Conservation (phyloP, 2,329 filamentous ascomycete genomes). For the Microcyclosporella mali region DNA sequence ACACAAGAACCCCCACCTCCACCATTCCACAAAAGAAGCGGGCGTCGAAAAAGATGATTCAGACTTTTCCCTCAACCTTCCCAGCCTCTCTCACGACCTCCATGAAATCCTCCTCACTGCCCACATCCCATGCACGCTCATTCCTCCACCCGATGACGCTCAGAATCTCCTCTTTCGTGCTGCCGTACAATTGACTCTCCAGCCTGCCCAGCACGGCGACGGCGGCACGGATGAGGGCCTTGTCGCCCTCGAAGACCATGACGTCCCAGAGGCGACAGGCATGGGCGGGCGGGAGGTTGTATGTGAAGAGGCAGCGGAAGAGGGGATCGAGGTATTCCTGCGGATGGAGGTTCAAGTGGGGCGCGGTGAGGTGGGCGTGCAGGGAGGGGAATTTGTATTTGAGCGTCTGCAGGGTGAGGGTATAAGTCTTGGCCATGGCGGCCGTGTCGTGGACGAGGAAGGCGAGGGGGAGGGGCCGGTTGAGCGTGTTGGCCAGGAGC, state of each 20-base stretch:
- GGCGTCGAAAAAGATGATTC: too few species aligned
- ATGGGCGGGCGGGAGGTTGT: conserved; percentile 33
- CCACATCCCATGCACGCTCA: conserved; percentile 28
- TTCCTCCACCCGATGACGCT: conserved; percentile 39
- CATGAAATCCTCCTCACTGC: conserved; percentile 38
- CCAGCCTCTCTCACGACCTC: conserved; percentile 33
- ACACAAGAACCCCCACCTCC: background rate
- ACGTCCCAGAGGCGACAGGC: conserved; percentile 73
- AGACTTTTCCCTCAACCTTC: conserved; percentile 25
- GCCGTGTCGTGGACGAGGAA: conserved; percentile 66
- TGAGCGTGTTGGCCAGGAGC: conserved; percentile 68
- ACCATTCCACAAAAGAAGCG: background rate
- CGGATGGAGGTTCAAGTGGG: conserved; percentile 29
- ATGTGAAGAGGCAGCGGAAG: conserved; percentile 30
- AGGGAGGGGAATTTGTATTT: conserved; percentile 58
- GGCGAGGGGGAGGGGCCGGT: conserved; percentile 66
- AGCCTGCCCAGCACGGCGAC: conserved; percentile 57
- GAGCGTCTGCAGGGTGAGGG: conserved; percentile 62
- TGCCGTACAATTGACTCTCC: conserved; percentile 47
- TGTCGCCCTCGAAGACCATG: conserved; percentile 75
- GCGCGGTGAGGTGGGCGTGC: conserved; percentile 55
- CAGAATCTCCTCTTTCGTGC: conserved; percentile 37
- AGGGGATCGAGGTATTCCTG: conserved; percentile 32
- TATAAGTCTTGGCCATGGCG: conserved; percentile 64
- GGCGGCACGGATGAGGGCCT: conserved; percentile 62